Percentiles rank a stretch among this genome's conserved stretches.
Evolutionary conservation across 108 stramenopile species (phyloP).

Genomic region (Skeletonema grethae): DNA sequence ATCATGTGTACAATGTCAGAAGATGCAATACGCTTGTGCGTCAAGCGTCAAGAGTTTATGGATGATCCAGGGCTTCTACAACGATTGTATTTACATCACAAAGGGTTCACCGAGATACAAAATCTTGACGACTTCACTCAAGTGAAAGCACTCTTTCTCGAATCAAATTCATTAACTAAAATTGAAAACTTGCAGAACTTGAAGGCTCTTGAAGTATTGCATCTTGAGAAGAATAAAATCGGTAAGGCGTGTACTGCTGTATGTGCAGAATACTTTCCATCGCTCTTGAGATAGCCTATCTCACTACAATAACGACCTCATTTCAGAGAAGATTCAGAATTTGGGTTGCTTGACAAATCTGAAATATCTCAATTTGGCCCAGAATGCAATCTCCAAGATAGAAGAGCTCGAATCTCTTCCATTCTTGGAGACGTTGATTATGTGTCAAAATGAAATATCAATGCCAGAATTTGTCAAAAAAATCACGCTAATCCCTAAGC

Average conservation of each 20-base stretch:
- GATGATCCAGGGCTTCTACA: constrained; percentile 67
- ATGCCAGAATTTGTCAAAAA: constrained; percentile 47
- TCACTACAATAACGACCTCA: neutral
- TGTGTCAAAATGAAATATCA: constrained; percentile 59
- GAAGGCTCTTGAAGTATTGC: constrained; percentile 15
- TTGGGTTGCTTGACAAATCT: constrained; percentile 17
- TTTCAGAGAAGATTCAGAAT: constrained; percentile 38
- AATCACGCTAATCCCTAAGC: constrained; percentile 25
- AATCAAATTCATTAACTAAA: constrained; percentile 56
- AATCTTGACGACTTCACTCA: constrained; percentile 75
- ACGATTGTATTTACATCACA: constrained; percentile 77
- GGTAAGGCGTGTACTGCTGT: constrained; percentile 7
- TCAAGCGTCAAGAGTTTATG: constrained; percentile 57
- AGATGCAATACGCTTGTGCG: constrained; percentile 29
- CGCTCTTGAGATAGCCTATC: too few relatives aligned
- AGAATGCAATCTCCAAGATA: neutral
- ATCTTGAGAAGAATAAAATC: constrained; percentile 31
- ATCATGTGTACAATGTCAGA: constrained; percentile 16
- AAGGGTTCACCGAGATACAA: constrained; percentile 65
- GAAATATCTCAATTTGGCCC: neutral
- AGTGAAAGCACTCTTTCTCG: constrained; percentile 68
- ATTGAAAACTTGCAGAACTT: constrained; percentile 48
- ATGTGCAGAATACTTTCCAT: too few relatives aligned
- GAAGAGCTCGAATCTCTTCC: neutral
- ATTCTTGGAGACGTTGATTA: constrained; percentile 48